Conservation (phyloP, 192 early-diverging fungal genomes). For the Haplosporangium gracile region DNA sequence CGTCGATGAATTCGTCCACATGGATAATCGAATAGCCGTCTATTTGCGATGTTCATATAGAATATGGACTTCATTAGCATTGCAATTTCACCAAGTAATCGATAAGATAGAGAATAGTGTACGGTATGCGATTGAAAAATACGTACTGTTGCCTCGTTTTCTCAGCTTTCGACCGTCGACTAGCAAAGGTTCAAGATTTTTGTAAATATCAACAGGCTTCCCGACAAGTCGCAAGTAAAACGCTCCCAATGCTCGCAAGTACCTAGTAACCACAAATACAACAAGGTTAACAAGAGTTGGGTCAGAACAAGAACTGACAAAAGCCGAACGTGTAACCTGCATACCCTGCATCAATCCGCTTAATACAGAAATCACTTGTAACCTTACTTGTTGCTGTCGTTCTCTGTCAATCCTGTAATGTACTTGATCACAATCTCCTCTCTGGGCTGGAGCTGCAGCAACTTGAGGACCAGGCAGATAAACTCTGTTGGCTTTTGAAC, state of each 20-base stretch:
- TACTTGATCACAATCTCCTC: conserved; percentile 88
- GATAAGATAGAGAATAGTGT: background rate
- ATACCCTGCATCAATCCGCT: conserved; percentile 28
- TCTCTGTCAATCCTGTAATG: conserved; percentile 63
- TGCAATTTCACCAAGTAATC: background rate
- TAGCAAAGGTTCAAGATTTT: conserved; percentile 87
- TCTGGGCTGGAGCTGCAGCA: conserved; percentile 95
- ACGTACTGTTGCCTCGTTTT: conserved; percentile 60
- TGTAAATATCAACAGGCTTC: conserved; percentile 84
- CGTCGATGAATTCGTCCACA: conserved; percentile 95
- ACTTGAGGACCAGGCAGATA: conserved; percentile 87
- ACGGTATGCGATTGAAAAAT: background rate
- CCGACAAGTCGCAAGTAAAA: conserved; percentile 91
- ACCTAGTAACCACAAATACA: conserved; percentile 47
- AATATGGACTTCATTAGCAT: background rate
- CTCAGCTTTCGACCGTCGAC: conserved; percentile 91
- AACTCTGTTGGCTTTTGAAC: conserved; percentile 93
- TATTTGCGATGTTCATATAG: background rate
- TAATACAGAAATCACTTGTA: background rate
- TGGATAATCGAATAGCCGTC: conserved; percentile 63
- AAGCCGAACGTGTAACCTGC: conserved; percentile 80
- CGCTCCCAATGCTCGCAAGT: conserved; percentile 90
- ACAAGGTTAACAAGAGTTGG: background rate
- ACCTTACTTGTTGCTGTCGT: conserved; percentile 51
- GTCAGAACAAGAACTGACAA: background rate